Conservation (phyloP, 371 early-diverging fungal species). For the Conidiobolus incongruus region DNA sequence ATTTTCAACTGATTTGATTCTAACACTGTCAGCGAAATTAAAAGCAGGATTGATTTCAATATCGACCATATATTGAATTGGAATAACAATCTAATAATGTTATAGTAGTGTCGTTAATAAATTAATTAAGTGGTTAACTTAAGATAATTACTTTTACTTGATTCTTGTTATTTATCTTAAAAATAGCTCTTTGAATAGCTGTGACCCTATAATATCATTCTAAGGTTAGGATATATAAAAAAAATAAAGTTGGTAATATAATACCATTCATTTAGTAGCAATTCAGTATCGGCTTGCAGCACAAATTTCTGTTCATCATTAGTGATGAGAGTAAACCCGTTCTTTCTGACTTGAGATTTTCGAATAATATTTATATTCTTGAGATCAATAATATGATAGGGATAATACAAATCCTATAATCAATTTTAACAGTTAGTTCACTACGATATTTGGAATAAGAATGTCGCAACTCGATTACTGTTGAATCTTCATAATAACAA, state of each 20-base stretch:
- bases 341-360: constrained; percentile 14
- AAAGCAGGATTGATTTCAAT: constrained; percentile 27
- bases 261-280: constrained; percentile 27
- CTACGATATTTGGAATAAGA: no score
- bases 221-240: not conserved
- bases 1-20: constrained; percentile 28
- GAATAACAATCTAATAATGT: constrained; percentile 20
- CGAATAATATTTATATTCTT: constrained; percentile 28
- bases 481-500: constrained; percentile 30
- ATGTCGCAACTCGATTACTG: no score
- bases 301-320: constrained; percentile 17
- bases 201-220: no score
- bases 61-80: constrained; percentile 27
- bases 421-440: no score
- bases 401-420: constrained; percentile 36
- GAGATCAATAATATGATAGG: constrained; percentile 39
- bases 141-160: constrained; percentile 26
- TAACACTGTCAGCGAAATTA: constrained; percentile 29
- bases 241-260: no score
- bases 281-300: constrained; percentile 26
- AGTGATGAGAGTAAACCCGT: constrained; percentile 31
- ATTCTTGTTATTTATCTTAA: constrained; percentile 32
- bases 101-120: no score
- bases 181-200: constrained; percentile 31
- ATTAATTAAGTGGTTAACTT: no score